A percentile compares a stretch with the other conserved stretches of the same genome.
phyloP scores from a whole-genome alignment of 2,329 filamentous ascomycete species.

The Sphaerulina populicola region DNA sequence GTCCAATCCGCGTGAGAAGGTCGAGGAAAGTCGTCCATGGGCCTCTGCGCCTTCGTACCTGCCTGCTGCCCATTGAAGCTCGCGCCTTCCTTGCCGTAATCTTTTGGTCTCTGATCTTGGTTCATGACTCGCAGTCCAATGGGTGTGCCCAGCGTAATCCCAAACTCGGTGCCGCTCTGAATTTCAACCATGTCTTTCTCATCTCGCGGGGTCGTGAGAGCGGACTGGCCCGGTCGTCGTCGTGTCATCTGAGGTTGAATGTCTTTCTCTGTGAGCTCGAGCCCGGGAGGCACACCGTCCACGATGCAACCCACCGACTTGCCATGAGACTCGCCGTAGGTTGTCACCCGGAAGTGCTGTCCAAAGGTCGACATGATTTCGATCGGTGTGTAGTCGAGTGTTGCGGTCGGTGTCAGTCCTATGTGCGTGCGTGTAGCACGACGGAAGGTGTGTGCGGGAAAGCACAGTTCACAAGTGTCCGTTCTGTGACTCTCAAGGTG shows the following conservation, averaged over 20 bases:
- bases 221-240: constrained; percentile 77
- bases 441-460: not conserved
- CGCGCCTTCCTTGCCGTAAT: constrained; percentile 60
- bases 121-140: constrained; percentile 83
- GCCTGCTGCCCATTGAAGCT: constrained; percentile 7
- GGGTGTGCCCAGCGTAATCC: constrained; percentile 80
- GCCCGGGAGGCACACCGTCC: constrained; percentile 81
- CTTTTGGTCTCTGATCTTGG: constrained; percentile 83
- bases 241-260: constrained; percentile 94
- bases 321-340: constrained; percentile 84
- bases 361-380: constrained; percentile 80
- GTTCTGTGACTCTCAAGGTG: too few relatives aligned
- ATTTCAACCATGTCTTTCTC: constrained; percentile 90
- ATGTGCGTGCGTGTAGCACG: not conserved
- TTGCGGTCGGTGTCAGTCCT: not conserved
- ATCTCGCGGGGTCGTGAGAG: constrained; percentile 82
- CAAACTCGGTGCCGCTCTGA: constrained; percentile 85
- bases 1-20: constrained; percentile 95
- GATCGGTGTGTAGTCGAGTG: not conserved
- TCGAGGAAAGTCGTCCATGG: constrained; percentile 84
- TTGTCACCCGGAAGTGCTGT: constrained; percentile 70
- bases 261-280: constrained; percentile 63
- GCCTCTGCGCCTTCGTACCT: constrained; percentile 40
- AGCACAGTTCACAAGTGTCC: not conserved
- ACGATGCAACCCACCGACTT: constrained; percentile 90